Percentiles rank a stretch among this genome's conserved stretches.
Evolutionary conservation across 2,329 filamentous ascomycete species (phyloP).

Genomic region (Penicillium sp.): DNA sequence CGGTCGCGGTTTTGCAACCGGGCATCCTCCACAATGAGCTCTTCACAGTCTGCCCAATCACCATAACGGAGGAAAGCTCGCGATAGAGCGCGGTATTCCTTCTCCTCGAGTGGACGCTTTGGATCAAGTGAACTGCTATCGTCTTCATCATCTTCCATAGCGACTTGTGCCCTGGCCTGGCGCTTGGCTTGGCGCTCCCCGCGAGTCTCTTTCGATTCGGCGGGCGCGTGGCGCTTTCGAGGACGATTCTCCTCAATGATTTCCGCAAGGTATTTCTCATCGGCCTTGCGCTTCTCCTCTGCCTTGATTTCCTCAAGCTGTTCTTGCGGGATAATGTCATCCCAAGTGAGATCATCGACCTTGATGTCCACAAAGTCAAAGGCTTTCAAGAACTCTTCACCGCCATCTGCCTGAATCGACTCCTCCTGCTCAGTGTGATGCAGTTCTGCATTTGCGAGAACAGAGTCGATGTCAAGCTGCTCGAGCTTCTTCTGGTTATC

Average conservation of each 20-base stretch:
- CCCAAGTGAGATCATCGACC: constrained; percentile 90
- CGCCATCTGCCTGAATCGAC: constrained; percentile 91
- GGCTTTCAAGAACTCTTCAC: constrained; percentile 89
- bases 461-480: constrained; percentile 95
- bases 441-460: constrained; percentile 94
- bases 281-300: constrained; percentile 81
- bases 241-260: constrained; percentile 85
- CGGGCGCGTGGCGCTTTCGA: constrained; percentile 68
- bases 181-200: constrained; percentile 72
- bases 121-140: constrained; percentile 72
- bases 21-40: constrained; percentile 86
- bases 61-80: constrained; percentile 90
- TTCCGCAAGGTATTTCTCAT: constrained; percentile 80
- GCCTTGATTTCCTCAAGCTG: constrained; percentile 86
- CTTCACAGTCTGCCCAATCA: constrained; percentile 81
- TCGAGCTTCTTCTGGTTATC: constrained; percentile 96
- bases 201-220: constrained; percentile 56
- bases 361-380: constrained; percentile 98
- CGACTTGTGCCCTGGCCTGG: constrained; percentile 66
- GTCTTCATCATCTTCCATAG: constrained; percentile 69
- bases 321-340: constrained; percentile 95
- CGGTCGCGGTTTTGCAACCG: constrained; percentile 80
- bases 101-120: constrained; percentile 84
- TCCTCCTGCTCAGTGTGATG: constrained; percentile 95
- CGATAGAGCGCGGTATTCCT: constrained; percentile 90